A percentile compares a stretch with the other conserved stretches of the same genome.
Conservation (phyloP, 345 rosid genomes). For the Mallotus nudiflorus region DNA sequence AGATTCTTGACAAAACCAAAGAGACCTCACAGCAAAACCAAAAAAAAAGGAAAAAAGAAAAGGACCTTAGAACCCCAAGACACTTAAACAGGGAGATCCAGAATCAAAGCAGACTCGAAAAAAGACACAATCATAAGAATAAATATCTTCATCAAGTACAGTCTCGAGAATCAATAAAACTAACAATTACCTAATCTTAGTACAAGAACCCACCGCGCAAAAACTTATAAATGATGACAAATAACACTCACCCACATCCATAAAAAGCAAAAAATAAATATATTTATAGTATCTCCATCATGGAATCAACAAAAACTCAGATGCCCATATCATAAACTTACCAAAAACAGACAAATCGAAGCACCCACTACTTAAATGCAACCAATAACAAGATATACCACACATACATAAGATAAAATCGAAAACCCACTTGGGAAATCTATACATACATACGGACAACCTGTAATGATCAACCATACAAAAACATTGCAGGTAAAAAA, state of each 20-base stretch:
- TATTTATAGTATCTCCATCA: no score
- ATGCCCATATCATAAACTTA: slow-evolving; percentile 1
- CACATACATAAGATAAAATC: not conserved
- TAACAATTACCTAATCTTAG: not conserved
- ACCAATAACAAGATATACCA: not conserved
- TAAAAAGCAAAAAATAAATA: no score
- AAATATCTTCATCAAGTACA: no score
- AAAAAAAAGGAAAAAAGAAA: no score
- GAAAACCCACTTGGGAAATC: not conserved
- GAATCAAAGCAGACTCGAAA: not conserved
- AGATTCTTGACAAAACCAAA: no score
- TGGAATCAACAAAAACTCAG: not conserved
- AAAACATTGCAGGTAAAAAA: not conserved
- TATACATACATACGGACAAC: not conserved
- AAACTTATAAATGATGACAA: not conserved
- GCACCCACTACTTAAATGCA: slow-evolving; percentile 11
- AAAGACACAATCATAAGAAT: no score
- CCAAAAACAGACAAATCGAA: slow-evolving; percentile 7
- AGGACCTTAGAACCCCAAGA: no score
- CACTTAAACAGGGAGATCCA: not conserved
- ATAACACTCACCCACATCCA: no score
- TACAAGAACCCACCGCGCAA: not conserved
- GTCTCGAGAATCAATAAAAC: not conserved
- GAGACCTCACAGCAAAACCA: no score
- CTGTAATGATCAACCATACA: not conserved